A percentile compares a stretch with the other conserved stretches of the same genome.
phyloP scores from a whole-genome alignment of 169 alveolate genomes.

The Eimeria nieschulzi region DNA sequence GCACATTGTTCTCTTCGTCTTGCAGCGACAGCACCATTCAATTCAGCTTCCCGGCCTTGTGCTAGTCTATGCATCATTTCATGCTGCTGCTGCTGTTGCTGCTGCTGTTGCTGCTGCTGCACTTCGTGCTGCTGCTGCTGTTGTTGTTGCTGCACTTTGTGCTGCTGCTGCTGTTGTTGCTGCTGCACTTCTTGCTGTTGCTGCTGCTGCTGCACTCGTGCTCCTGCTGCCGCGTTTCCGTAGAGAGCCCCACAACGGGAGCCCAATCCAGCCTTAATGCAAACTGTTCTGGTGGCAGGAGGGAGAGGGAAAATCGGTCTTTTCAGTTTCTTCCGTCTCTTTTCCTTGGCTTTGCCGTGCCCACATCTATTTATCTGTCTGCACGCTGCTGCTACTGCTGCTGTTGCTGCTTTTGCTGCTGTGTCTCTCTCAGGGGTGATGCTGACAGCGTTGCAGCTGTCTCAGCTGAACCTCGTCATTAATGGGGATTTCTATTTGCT shows the following conservation, averaged over 20 bases:
- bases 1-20: too few species aligned
- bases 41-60: too few species aligned
- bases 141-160: neutral
- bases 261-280: neutral
- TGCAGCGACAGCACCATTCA: neutral
- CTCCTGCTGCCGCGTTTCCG: too few species aligned
- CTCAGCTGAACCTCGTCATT: neutral
- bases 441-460: conserved; percentile 30
- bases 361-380: neutral
- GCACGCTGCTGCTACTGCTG: conserved; percentile 21
- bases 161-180: neutral
- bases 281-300: neutral
- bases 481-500: neutral
- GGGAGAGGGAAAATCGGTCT: neutral
- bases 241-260: too few species aligned
- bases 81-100: neutral
- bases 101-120: conserved; percentile 2
- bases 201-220: conserved; percentile 1
- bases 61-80: neutral
- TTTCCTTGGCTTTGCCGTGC: neutral
- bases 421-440: neutral
- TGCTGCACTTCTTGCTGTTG: neutral
- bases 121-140: neutral
- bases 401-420: conserved; percentile 1
- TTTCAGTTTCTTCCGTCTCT: neutral